Evolutionary conservation across 106 monocot species (phyloP), one percentile per base, ranked within the genome.

Genomic region (Platanthera guangdongensis): DNA sequence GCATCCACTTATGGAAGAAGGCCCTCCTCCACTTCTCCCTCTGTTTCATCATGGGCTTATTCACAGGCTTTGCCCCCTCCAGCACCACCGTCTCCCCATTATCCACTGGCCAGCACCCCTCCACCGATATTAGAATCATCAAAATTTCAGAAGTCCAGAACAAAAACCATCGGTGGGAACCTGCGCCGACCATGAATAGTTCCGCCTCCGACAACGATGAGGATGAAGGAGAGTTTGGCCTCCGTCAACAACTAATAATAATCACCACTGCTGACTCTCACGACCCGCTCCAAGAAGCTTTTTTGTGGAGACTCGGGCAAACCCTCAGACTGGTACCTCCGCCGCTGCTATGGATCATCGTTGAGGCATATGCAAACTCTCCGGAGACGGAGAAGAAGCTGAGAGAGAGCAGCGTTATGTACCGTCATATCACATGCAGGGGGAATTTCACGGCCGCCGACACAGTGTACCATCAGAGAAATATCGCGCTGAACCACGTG

Each of bases 1-100:
- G 74, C 57, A 70, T 82, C 39, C 85, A 87, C n/a, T 75, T 86
- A 13, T 92, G 95, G 95, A 90, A 88, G 87, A 92, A 87, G 76
- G 88, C 92, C 13, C 55, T 90, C 57, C 32, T 95, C 77, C 95
- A 92, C 79, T 88, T 95, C 85, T 84, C 90, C 28, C 84, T 95
- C 32, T 95, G 92, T 82, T 95, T 95, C 79, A 79, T 85, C 73
- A 87, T 84, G 85, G 95, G 92, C n/a, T 93, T 92, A 85, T 90
- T 95, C 88, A 79, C 85, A 52, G 95, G 92, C 52, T 90, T 95
- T 74, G 88, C 92, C 6, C 95, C 91, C 9, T 47, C 87, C 4
- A 80, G 68, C 77, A 81, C 89, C 22, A 69, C 82, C 51, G n/a
- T 46, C 52, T 80, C 88, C 32, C 47, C 78, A 25, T 77, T 78